phyloP scores from a whole-genome alignment of 2,329 filamentous ascomycete species.

The Trichothecium sympodiale region DNA sequence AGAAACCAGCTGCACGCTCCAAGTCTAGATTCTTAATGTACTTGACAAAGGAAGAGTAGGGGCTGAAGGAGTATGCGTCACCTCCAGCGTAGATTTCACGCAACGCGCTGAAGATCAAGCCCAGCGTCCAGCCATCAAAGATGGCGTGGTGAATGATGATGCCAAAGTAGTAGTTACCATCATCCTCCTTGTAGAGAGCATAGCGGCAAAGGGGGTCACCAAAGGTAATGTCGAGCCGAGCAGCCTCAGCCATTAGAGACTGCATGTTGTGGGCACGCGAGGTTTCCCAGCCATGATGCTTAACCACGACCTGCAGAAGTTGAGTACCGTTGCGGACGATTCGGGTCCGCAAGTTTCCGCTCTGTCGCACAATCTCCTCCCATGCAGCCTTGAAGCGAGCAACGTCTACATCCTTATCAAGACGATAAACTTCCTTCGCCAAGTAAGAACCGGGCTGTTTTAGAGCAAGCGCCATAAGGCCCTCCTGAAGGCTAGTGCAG shows the following conservation, averaged over 20 bases:
- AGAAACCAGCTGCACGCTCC: neutral
- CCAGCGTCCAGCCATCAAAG: constrained; percentile 10
- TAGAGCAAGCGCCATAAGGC: constrained; percentile 20
- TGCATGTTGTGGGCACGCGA: too few relatives aligned
- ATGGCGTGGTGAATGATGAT: constrained; percentile 8
- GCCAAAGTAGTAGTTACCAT: constrained; percentile 2
- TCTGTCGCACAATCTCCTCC: constrained; percentile 7
- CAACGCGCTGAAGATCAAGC: constrained; percentile 3
- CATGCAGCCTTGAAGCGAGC: constrained; percentile 8
- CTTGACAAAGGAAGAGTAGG: constrained; percentile 29
- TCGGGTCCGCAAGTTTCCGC: constrained; percentile 9
- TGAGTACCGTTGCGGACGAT: constrained; percentile 7
- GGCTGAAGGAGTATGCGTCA: constrained; percentile 8
- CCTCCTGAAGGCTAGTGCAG: constrained; percentile 24
- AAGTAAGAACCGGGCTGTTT: constrained; percentile 20
- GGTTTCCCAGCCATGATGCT: neutral
- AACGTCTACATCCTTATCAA: constrained; percentile 6
- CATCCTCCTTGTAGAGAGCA: neutral
- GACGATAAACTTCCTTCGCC: constrained; percentile 11
- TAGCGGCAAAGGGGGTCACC: constrained; percentile 3
- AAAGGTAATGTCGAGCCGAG: too few relatives aligned
- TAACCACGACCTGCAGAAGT: constrained; percentile 7
- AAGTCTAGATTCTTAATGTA: constrained; percentile 22
- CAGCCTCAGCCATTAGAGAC: too few relatives aligned
- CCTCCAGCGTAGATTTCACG: constrained; percentile 4